Evolutionary conservation across 2,329 filamentous ascomycete genomes (phyloP).

Genomic region (Grosmannia serpens): DNA sequence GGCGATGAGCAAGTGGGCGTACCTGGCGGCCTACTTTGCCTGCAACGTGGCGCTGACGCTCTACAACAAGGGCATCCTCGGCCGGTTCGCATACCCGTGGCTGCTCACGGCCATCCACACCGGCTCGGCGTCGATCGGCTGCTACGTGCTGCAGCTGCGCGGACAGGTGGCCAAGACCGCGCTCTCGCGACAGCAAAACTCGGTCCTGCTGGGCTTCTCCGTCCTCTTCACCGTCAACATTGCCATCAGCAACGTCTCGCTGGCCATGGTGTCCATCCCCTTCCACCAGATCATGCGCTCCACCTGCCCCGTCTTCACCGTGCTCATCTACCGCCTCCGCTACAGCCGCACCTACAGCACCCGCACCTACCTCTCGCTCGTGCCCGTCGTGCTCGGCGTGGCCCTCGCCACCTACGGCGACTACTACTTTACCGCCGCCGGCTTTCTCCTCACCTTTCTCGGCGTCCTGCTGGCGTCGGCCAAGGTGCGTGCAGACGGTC

Average conservation of each 20-base stretch:
- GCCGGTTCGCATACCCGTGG: constrained; percentile 13
- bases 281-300: constrained; percentile 56
- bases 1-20: constrained; percentile 13
- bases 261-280: constrained; percentile 36
- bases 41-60: constrained; percentile 14
- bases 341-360: constrained; percentile 43
- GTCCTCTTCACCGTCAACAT: constrained; percentile 16
- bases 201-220: constrained; percentile 10
- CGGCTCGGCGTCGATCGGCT: constrained; percentile 13
- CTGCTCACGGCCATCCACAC: constrained; percentile 14
- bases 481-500: constrained; percentile 27
- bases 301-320: constrained; percentile 49
- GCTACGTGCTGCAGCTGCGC: constrained; percentile 10
- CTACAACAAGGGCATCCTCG: constrained; percentile 14
- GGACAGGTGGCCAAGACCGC: constrained; percentile 9
- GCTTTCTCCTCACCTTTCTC: constrained; percentile 42
- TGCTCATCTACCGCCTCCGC: constrained; percentile 46
- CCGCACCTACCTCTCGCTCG: constrained; percentile 46
- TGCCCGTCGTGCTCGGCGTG: constrained; percentile 49
- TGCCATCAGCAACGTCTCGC: constrained; percentile 14
- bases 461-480: constrained; percentile 42
- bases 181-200: constrained; percentile 8
- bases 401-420: constrained; percentile 50
- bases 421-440: constrained; percentile 48
- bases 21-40: constrained; percentile 16